Conservation (phyloP, 306 rosid species). For the Quercus wislizeni region DNA sequence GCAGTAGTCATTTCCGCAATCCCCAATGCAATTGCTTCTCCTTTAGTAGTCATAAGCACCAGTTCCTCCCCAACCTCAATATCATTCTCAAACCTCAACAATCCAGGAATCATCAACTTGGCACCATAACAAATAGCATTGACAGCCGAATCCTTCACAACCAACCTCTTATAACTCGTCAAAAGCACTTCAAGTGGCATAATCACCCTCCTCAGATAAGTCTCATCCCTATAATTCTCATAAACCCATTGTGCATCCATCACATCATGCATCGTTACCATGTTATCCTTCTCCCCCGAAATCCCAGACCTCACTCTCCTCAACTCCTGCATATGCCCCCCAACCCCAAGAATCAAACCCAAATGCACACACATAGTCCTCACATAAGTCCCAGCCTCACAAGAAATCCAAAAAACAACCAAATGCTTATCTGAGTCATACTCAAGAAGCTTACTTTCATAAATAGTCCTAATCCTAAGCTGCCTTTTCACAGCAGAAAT, state of each 20-base stretch:
- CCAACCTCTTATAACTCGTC: slow-evolving; percentile 78
- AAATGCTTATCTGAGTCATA: slow-evolving; percentile 63
- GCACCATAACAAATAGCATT: slow-evolving; percentile 91
- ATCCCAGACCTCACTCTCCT: slow-evolving; percentile 83
- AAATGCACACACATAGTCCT: slow-evolving; percentile 82
- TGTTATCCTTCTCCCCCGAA: slow-evolving; percentile 81
- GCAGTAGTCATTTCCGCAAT: slow-evolving; percentile 90
- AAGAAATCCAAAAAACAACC: slow-evolving; percentile 74
- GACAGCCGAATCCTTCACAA: slow-evolving; percentile 84
- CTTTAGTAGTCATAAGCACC: slow-evolving; percentile 83
- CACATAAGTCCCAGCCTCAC: slow-evolving; percentile 85
- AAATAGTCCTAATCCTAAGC: slow-evolving; percentile 80
- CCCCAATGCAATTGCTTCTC: slow-evolving; percentile 81
- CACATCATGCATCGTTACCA: slow-evolving; percentile 90
- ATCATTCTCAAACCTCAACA: slow-evolving; percentile 77
- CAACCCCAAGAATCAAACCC: slow-evolving; percentile 85
- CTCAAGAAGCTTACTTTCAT: slow-evolving; percentile 90
- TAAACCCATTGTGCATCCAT: slow-evolving; percentile 82
- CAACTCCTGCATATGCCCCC: slow-evolving; percentile 86
- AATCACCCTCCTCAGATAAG: slow-evolving; percentile 71
- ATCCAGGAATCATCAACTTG: slow-evolving; percentile 81
- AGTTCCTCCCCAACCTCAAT: slow-evolving; percentile 78
- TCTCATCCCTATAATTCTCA: slow-evolving; percentile 68
- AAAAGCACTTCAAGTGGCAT: slow-evolving; percentile 75
- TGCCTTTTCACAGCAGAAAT: slow-evolving; percentile 85